Evolutionary conservation across 768 basidiomycete genomes (phyloP).

Genomic region (Suillus americanus): DNA sequence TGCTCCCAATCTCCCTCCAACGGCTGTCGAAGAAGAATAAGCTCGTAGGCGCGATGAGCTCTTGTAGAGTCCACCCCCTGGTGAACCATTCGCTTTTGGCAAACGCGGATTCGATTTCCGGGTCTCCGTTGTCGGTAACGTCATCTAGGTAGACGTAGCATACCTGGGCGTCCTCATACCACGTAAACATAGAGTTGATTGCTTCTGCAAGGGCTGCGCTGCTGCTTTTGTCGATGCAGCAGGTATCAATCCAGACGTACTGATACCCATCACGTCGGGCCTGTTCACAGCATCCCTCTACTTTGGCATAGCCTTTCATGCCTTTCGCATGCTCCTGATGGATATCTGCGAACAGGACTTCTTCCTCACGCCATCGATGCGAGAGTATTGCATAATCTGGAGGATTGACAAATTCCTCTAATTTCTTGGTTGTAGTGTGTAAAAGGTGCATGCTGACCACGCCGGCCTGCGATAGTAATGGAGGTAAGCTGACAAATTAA

Average conservation of each 20-base stretch:
- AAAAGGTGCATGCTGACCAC: slow-evolving; percentile 11
- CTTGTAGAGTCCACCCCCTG: slow-evolving; percentile 12
- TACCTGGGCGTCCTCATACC: slow-evolving; percentile 17
- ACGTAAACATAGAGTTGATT: slow-evolving; percentile 16
- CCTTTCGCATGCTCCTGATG: not conserved
- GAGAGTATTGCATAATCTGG: slow-evolving; percentile 14
- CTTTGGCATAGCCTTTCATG: slow-evolving; percentile 8
- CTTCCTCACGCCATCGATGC: slow-evolving; percentile 10
- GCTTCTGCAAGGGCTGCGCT: slow-evolving; percentile 15
- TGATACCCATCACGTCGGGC: slow-evolving; percentile 9
- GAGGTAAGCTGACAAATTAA: not conserved
- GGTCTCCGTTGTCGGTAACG: slow-evolving; percentile 1
- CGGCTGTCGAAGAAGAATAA: slow-evolving; percentile 13
- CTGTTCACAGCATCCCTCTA: slow-evolving; percentile 5
- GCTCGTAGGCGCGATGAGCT: slow-evolving; percentile 14
- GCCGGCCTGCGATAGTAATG: not conserved
- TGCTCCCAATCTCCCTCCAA: slow-evolving; percentile 15
- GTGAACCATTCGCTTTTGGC: slow-evolving; percentile 15
- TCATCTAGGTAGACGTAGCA: slow-evolving; percentile 16
- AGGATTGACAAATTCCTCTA: slow-evolving; percentile 6
- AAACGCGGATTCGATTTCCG: not conserved
- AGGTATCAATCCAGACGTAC: slow-evolving; percentile 16
- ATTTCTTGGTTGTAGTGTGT: not conserved
- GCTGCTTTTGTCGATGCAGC: slow-evolving; percentile 16
- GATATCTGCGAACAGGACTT: slow-evolving; percentile 7